A percentile compares a stretch with the other conserved stretches of the same genome.
Conservation (phyloP, 805 yeast species). For the Hanseniaspora nectarophila region DNA sequence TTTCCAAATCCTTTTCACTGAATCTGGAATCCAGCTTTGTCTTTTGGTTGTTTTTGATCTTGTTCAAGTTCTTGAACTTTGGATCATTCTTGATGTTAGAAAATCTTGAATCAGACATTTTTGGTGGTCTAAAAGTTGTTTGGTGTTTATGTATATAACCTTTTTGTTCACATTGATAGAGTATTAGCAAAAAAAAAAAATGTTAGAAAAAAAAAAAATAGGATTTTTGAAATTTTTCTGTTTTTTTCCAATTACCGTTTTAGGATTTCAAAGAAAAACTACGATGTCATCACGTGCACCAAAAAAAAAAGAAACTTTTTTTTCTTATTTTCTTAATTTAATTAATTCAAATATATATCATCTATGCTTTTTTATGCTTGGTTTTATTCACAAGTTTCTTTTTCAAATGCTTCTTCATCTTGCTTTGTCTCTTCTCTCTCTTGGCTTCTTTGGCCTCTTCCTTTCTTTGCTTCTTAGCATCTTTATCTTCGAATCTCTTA, state of each 20-base stretch:
- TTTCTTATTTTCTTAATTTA: conserved; percentile 32
- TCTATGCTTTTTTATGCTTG: conserved; percentile 28
- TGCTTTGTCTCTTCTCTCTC: conserved; percentile 65
- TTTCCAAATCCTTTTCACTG: conserved; percentile 46
- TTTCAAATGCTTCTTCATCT: conserved; percentile 72
- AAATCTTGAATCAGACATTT: conserved; percentile 64
- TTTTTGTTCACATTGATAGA: not conserved
- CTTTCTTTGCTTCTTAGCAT: conserved; percentile 62
- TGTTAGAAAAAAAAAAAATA: not conserved
- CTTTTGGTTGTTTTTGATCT: conserved; percentile 60
- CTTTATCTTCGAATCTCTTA: conserved; percentile 69
- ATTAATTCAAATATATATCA: not conserved
- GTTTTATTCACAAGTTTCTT: conserved; percentile 59
- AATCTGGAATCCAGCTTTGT: conserved; percentile 81
- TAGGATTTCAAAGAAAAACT: not conserved
- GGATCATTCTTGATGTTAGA: conserved; percentile 75
- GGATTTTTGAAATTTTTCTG: not conserved
- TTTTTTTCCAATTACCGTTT: not conserved
- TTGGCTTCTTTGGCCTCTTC: conserved; percentile 64
- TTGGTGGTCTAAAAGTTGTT: no score
- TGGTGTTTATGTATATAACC: not conserved
- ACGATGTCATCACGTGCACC: not conserved
- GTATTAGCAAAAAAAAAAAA: not conserved
- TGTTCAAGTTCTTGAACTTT: conserved; percentile 42
- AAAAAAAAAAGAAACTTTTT: conserved; percentile 29